Conservation (phyloP, 176 grass and related monocot genomes). For the Carex myosuroides region DNA sequence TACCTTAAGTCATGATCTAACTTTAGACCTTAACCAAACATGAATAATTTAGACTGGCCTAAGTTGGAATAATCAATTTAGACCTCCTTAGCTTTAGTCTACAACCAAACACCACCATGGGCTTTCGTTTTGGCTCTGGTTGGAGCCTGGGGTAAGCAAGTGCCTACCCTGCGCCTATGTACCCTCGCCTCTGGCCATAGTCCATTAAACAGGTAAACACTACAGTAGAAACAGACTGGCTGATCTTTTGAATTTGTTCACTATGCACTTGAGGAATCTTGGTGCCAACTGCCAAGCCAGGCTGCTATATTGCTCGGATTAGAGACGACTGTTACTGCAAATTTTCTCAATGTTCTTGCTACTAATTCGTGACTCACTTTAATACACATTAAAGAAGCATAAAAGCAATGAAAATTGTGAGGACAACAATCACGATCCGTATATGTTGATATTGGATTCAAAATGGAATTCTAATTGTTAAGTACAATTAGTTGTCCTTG, state of each 20-base stretch:
- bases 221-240: background rate
- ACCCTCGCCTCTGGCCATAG: background rate
- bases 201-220: background rate
- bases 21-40: too few species aligned
- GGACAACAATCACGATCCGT: background rate
- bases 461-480: slow-evolving; percentile 3
- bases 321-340: background rate
- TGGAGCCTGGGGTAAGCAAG: too few species aligned
- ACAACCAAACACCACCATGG: too few species aligned
- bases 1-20: too few species aligned
- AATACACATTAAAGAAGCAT: background rate
- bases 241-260: background rate
- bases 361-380: background rate
- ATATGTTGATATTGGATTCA: background rate
- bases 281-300: background rate
- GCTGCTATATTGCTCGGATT: background rate
- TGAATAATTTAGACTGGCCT: too few species aligned
- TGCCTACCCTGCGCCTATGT: too few species aligned
- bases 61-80: too few species aligned
- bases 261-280: background rate
- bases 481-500: slow-evolving; percentile 17
- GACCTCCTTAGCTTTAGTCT: too few species aligned
- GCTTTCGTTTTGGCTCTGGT: too few species aligned
- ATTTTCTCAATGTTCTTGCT: background rate
- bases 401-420: background rate